These are phyloP conservation scores for Solanum clarkiae DNA, from an alignment of 257 asterid species.

Conservation along the genomic window DNA sequence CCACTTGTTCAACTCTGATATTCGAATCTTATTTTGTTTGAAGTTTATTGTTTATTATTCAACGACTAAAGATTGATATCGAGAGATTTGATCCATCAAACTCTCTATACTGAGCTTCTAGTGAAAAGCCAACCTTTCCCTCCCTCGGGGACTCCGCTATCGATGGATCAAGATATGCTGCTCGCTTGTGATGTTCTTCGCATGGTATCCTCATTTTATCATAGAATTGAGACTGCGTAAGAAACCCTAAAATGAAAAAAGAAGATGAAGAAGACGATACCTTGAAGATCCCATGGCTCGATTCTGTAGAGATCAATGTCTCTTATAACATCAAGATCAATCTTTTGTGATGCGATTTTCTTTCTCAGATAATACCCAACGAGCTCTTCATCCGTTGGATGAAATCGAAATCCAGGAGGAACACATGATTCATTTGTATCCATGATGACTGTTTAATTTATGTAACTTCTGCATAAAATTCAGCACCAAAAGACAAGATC, in stretches of 20 bases:
- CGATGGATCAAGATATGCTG: too few species aligned
- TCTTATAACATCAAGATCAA: slow-evolving; percentile 62
- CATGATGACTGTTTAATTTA: slow-evolving; percentile 2
- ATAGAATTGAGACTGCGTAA: not conserved
- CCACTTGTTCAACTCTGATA: not conserved
- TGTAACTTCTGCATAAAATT: slow-evolving; percentile 28
- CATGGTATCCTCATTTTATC: too few species aligned
- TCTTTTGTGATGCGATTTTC: slow-evolving; percentile 61
- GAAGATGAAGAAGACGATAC: slow-evolving; percentile 7
- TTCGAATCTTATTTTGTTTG: not conserved
- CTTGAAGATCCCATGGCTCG: slow-evolving; percentile 81
- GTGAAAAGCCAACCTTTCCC: not conserved
- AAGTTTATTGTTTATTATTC: not conserved
- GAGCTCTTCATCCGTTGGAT: slow-evolving; percentile 67
- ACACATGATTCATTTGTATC: slow-evolving; percentile 48
- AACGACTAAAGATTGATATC: not conserved
- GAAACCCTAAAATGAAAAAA: slow-evolving; percentile 1
- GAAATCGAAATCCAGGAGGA: slow-evolving; percentile 75
- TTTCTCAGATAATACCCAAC: slow-evolving; percentile 62
- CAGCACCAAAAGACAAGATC: slow-evolving; percentile 18
- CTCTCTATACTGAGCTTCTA: not conserved
- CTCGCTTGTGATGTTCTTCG: too few species aligned
- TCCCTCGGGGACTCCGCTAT: too few species aligned
- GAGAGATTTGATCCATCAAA: not conserved
- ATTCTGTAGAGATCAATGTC: slow-evolving; percentile 67